Percentiles rank a stretch among this genome's conserved stretches.
phyloP scores from a whole-genome alignment of 2,329 filamentous ascomycete species.

The Metarhizium brunneum region DNA sequence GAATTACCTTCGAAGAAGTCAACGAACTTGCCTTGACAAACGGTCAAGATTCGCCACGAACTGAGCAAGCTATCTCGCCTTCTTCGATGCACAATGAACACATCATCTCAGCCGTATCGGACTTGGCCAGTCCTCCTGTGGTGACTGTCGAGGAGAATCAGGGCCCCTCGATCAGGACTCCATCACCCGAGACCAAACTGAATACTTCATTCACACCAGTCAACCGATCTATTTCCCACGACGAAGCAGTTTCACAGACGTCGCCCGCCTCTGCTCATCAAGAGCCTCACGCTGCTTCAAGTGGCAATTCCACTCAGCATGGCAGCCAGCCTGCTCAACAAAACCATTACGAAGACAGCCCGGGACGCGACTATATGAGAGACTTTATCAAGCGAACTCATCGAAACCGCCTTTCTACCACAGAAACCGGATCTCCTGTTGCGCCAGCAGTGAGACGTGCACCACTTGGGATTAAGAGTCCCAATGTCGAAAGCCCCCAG shows the following conservation, averaged over 20 bases:
- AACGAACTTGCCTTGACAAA: neutral
- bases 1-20: slow-evolving; percentile 9
- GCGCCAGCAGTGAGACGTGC: slow-evolving; percentile 15
- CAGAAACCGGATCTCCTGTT: slow-evolving; percentile 22
- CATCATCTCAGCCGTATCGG: neutral
- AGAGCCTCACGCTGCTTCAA: neutral
- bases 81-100: neutral
- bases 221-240: neutral
- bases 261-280: slow-evolving; percentile 2
- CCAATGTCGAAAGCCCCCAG: slow-evolving; percentile 23
- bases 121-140: neutral
- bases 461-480: slow-evolving; percentile 25
- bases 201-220: slow-evolving; percentile 18
- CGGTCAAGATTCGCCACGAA: neutral
- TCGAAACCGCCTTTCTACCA: slow-evolving; percentile 17
- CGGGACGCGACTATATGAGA: slow-evolving; percentile 24
- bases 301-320: neutral
- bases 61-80: neutral
- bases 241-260: neutral
- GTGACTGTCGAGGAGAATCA: neutral
- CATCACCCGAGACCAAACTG: slow-evolving; percentile 3
- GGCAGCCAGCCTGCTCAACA: neutral
- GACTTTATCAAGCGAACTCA: slow-evolving; percentile 26
- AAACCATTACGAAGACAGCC: slow-evolving; percentile 19
- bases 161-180: neutral